A percentile compares a stretch with the other conserved stretches of the same genome.
phyloP scores from a whole-genome alignment of 23 red algal species.

The Gracilaria caudata region DNA sequence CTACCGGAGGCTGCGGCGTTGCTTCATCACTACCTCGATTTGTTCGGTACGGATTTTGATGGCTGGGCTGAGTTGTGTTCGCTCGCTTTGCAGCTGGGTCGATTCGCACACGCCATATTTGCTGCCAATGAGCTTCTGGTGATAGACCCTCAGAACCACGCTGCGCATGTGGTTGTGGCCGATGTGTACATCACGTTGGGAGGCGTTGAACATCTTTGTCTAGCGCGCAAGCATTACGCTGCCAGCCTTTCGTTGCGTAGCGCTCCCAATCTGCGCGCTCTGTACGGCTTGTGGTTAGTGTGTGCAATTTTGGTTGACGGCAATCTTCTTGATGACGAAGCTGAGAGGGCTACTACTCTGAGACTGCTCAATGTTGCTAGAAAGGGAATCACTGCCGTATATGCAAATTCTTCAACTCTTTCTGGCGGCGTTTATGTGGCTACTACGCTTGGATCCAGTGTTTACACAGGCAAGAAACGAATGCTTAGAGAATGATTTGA shows the following conservation, averaged over 20 bases:
- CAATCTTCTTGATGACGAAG: conserved; percentile 9
- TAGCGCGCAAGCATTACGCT: conserved; percentile 54
- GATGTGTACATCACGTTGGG: conserved; percentile 55
- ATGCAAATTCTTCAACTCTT: conserved; percentile 1
- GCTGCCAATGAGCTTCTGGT: conserved; percentile 64
- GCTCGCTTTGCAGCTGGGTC: conserved; percentile 19
- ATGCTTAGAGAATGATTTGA: not conserved
- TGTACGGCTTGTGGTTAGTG: conserved; percentile 68
- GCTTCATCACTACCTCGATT: conserved; percentile 48
- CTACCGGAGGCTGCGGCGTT: conserved; percentile 44
- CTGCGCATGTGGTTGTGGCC: conserved; percentile 41
- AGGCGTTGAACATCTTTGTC: conserved; percentile 9
- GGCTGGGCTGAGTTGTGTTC: conserved; percentile 59
- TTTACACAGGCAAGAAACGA: conserved; percentile 13
- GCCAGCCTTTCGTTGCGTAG: conserved; percentile 21
- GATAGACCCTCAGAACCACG: conserved; percentile 13
- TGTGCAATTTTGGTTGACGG: conserved; percentile 27
- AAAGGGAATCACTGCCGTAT: conserved; percentile 30
- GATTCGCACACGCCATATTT: conserved; percentile 63
- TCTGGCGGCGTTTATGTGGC: conserved; percentile 18
- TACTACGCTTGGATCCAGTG: conserved; percentile 13
- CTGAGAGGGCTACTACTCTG: not conserved
- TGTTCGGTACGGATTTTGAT: conserved; percentile 40
- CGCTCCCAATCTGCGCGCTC: conserved; percentile 31
- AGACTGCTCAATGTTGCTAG: conserved; percentile 7